phyloP scores from a whole-genome alignment of 2,329 filamentous ascomycete species.

The Trichothecium roseum region DNA sequence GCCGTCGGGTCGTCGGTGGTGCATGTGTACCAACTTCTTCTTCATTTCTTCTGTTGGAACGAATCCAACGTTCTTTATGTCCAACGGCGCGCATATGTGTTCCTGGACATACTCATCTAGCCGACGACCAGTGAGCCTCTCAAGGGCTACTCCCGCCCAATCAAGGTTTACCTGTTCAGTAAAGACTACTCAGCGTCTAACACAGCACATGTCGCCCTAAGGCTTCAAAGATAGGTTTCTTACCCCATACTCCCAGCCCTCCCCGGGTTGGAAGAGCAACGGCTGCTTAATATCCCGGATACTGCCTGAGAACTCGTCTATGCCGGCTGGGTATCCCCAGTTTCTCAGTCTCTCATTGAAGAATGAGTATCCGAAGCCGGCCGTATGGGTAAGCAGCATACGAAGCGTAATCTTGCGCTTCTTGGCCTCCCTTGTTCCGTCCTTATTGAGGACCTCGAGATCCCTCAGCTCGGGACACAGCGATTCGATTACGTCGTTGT shows the following conservation, averaged over 20 bases:
- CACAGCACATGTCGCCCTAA: background rate
- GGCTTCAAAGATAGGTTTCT: conserved; percentile 11
- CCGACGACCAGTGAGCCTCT: conserved; percentile 29
- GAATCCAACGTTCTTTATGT: conserved; percentile 41
- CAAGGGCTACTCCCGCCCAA: conserved; percentile 41
- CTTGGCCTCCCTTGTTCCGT: conserved; percentile 30
- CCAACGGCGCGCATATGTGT: conserved; percentile 36
- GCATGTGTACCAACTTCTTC: conserved; percentile 44
- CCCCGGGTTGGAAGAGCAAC: conserved; percentile 53
- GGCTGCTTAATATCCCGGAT: conserved; percentile 40
- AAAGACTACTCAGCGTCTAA: background rate
- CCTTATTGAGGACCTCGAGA: conserved; percentile 30
- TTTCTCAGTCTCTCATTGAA: conserved; percentile 38
- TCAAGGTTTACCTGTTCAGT: conserved; percentile 41
- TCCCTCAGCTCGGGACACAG: conserved; percentile 39
- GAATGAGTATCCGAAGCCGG: conserved; percentile 49
- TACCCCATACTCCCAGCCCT: conserved; percentile 50
- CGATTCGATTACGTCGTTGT: conserved; percentile 31
- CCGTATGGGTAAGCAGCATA: conserved; percentile 42
- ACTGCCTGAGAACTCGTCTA: conserved; percentile 48
- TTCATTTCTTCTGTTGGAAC: conserved; percentile 45
- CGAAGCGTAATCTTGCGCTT: conserved; percentile 37
- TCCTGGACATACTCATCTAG: conserved; percentile 39
- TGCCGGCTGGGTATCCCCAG: conserved; percentile 35
- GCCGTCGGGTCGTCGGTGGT: conserved; percentile 36